Evolutionary conservation across 306 rosid species (phyloP), one percentile per base, ranked within the genome.

Genomic region (Quercus robur): DNA sequence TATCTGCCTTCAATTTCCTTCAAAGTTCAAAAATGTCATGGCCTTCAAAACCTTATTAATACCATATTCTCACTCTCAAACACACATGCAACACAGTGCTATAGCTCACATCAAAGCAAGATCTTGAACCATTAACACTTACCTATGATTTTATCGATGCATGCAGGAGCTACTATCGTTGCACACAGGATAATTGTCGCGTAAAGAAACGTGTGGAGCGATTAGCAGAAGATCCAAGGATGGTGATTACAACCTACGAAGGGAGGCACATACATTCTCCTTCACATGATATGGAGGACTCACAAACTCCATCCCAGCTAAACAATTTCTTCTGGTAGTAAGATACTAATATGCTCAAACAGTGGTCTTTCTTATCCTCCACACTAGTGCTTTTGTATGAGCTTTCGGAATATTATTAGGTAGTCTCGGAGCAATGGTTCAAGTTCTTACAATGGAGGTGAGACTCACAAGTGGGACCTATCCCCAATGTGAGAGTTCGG

Each of bases 211-310:
- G 99, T 0, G 98, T 96, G 77, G 99, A 96, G 81, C 84, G 99
- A 1, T 86, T 96, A 66, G 97, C 90, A 0, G 99, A 96, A 64
- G 99, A 96, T 83, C 99, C 99, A 35, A 93, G 99, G 85, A 96
- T 96, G 99, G 99, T 96, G 80, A 96, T 96, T 64, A 96, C 99
- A 5, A 96, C 98, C 2, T 96, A 96, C 49, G 99, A 96, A 86
- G 99, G 99, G 20, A 88, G 99, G 82, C 99, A 96, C 28, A 86
- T 18, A 51, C 98, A 96, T 71, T 87, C 97, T 81, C 98, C 99
- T 1, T 93, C 97, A 1, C 92, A 88, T 78, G 94, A 96, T 77
- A 77, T 86, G 19, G 91, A 93, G 75, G 94, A 91, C 7, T 89
- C 98, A 1, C 88, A 88, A 71, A 9, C 90, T 84, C 87, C 88